Percentiles rank a stretch among this genome's conserved stretches.
Evolutionary conservation across 768 basidiomycete genomes (phyloP).

Genomic region (Pulveroboletus ravenelii): DNA sequence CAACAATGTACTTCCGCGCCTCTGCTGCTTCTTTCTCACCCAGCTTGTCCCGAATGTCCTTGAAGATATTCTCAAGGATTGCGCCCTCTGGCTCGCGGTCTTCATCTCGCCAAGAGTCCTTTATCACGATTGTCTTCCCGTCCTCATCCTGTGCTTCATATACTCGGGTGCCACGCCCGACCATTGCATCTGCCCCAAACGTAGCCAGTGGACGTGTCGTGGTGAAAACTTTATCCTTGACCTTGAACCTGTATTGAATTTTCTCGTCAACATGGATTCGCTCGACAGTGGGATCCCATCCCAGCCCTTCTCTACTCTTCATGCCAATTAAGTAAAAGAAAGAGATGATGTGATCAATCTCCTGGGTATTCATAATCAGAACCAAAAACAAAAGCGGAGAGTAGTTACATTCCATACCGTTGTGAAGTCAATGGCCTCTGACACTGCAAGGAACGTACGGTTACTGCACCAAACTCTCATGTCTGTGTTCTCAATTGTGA

Average conservation of each 20-base stretch:
- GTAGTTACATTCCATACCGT: background rate
- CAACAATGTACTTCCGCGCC: no score
- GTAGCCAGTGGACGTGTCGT: constrained; percentile 2
- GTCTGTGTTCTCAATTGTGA: constrained; percentile 22
- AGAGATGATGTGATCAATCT: background rate
- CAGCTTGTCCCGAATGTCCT: background rate
- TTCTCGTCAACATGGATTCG: background rate
- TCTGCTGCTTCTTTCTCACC: no score
- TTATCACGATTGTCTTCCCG: background rate
- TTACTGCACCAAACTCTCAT: constrained; percentile 27
- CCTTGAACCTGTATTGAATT: background rate
- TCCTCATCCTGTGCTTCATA: constrained; percentile 2
- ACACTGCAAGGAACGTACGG: background rate
- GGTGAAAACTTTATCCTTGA: background rate
- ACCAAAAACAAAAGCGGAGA: background rate
- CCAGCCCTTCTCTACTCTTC: background rate
- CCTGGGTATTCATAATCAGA: background rate
- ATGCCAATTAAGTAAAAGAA: constrained; percentile 7
- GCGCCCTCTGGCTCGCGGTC: background rate
- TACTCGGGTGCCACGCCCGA: background rate
- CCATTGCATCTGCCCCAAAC: background rate
- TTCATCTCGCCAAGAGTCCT: constrained; percentile 6
- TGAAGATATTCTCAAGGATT: background rate
- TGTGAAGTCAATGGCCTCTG: background rate
- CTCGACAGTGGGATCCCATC: constrained; percentile 7